phyloP scores from a whole-genome alignment of 805 yeast species.

The Lachancea lanzarotensis region DNA sequence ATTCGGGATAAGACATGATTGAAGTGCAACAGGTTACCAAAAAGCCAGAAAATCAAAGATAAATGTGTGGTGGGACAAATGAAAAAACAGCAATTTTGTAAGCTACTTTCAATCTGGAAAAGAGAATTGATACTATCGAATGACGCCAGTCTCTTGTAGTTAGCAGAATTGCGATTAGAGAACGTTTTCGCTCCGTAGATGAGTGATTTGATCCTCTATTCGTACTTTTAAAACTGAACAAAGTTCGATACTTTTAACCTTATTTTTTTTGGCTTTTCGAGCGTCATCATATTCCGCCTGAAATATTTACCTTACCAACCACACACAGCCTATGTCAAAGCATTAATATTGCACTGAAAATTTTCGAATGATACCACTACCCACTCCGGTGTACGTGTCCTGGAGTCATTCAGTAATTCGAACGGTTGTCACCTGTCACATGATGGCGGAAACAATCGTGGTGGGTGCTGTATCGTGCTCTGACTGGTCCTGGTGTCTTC shows the following conservation, averaged over 20 bases:
- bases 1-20: constrained; percentile 9
- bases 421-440: not conserved
- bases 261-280: not conserved
- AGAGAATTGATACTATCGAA: not conserved
- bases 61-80: not conserved
- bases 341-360: not conserved
- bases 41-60: constrained; percentile 5
- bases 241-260: not conserved
- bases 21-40: constrained; percentile 7
- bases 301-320: not conserved
- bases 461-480: not conserved
- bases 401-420: not conserved
- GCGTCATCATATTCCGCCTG: not conserved
- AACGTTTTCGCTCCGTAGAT: not conserved
- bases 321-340: no score
- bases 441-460: not conserved
- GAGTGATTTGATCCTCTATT: not conserved
- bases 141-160: not conserved
- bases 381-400: not conserved
- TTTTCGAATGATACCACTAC: not conserved
- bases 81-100: not conserved
- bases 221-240: no score
- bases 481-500: no score
- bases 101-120: not conserved
- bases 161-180: not conserved